Conservation (phyloP, 345 rosid genomes). For the Lagerstroemia speciosa region DNA sequence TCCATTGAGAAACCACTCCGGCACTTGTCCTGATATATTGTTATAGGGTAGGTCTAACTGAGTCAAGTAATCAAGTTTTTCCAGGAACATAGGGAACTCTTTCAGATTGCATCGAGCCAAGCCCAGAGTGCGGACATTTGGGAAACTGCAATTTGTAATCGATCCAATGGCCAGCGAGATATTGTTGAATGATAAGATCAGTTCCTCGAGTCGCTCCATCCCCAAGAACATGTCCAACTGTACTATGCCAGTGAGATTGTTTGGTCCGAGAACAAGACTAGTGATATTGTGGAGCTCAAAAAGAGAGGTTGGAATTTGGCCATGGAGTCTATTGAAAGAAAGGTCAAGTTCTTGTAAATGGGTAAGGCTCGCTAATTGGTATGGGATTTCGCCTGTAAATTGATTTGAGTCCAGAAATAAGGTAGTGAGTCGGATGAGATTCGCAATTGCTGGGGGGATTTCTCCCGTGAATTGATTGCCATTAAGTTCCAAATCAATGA, state of each 20-base stretch:
- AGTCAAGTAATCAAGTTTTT: not conserved
- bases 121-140: fast-evolving
- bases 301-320: conserved; percentile 13
- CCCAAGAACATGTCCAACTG: not conserved
- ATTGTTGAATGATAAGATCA: conserved; percentile 11
- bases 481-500: not conserved
- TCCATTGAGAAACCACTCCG: conserved; percentile 12
- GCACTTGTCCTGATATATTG: conserved; percentile 13
- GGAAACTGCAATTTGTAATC: not conserved
- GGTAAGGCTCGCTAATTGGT: conserved; percentile 7
- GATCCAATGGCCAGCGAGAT: conserved; percentile 2
- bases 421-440: not conserved
- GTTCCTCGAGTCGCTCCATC: fast-evolving
- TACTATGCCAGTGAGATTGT: conserved; percentile 10
- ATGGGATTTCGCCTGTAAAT: conserved; percentile 14
- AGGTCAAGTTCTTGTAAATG: not conserved
- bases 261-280: not conserved
- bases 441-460: conserved; percentile 7
- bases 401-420: not conserved
- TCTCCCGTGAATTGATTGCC: not conserved
- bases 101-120: conserved; percentile 16
- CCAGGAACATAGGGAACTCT: conserved; percentile 18
- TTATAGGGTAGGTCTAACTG: conserved; percentile 11
- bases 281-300: conserved; percentile 5
- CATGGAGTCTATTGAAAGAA: conserved; percentile 5